phyloP scores from a whole-genome alignment of 2,329 filamentous ascomycete species.

The Ceratocystis alfenasii region DNA sequence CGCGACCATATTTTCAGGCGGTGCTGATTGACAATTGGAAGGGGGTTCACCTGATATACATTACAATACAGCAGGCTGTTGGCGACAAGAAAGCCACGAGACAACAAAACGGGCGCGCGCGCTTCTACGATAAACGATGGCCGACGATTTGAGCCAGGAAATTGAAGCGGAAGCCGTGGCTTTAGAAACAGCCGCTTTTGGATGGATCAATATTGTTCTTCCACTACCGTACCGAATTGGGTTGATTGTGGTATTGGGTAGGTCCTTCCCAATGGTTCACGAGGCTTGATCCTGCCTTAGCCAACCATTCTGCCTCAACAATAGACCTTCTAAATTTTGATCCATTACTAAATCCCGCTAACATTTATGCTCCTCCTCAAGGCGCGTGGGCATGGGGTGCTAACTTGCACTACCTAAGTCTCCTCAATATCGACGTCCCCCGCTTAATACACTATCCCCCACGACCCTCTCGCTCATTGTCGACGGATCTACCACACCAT shows the following conservation, averaged over 20 bases:
- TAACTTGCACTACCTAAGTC: constrained; percentile 77
- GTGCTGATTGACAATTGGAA: not conserved
- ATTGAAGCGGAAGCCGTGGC: constrained; percentile 23
- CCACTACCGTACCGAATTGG: constrained; percentile 84
- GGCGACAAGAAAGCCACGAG: not conserved
- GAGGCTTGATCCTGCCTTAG: not conserved
- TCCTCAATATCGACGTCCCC: constrained; percentile 75
- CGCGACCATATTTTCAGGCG: not conserved
- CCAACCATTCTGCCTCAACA: not conserved
- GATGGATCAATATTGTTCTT: constrained; percentile 31
- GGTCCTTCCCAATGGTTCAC: constrained; percentile 25
- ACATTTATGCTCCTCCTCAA: constrained; percentile 29
- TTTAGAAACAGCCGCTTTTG: constrained; percentile 19
- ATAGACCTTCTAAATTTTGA: not conserved
- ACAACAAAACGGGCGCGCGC: not conserved
- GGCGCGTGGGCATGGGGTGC: constrained; percentile 91
- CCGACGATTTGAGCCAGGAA: constrained; percentile 15
- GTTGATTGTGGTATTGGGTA: constrained; percentile 74
- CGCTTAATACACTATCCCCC: constrained; percentile 74
- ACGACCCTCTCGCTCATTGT: constrained; percentile 59
- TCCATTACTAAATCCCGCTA: not conserved
- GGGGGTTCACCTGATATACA: not conserved
- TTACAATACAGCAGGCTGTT: not conserved
- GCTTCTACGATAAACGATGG: constrained; percentile 12
- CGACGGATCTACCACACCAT: constrained; percentile 62